Evolutionary conservation across 2,329 filamentous ascomycete genomes (phyloP), one percentile per base, ranked within the genome.

Genomic region (Cladosporium colombiae): DNA sequence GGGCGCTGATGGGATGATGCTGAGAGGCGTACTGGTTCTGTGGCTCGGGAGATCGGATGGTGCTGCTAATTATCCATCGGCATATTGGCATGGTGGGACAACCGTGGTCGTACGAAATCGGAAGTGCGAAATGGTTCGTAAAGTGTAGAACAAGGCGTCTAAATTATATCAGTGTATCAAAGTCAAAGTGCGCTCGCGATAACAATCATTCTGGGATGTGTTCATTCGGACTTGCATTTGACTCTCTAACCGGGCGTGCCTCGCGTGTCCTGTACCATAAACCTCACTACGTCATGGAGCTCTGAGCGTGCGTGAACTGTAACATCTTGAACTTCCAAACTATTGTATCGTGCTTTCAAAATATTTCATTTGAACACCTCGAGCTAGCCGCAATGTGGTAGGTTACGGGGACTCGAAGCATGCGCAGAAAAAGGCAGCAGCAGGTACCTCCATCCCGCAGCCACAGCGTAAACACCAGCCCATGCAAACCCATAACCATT

Each of bases 401-500:
- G 61, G 61, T 63, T 63, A 63, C 61, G 61, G 61, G 50, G 27
- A 56, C 61, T 63, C 61, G 61, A 63, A 63, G 61, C 61, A 56
- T 40, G 61, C 61, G 61, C 61, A 63, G 52, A 52, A 63, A 63
- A 63, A 63, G 61, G 61, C 61, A 63, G 61, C 50, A 63, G 61
- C 61, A 63, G 61, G 61, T 63, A 63, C 61, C 61, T 53, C 61
- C 33, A 44, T 53, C 61, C 56, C 56, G 61, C 61, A 63, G 61
- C 61, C 61, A 63, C 61, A 63, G 61, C 61, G 61, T 63, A 63
- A 62, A 65, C 66, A 65, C 66, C 62, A 67, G 50, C 58, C 67
- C 67, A 68, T 66, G 57, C 56, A 62, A 56, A 62, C 62, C 59
- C 67, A 62, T 66, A 35, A 68, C 50, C 40, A 68, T 65, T 93